Conservation (phyloP, 2,329 filamentous ascomycete genomes). For the Pseudovirgaria hyperparasitica region DNA sequence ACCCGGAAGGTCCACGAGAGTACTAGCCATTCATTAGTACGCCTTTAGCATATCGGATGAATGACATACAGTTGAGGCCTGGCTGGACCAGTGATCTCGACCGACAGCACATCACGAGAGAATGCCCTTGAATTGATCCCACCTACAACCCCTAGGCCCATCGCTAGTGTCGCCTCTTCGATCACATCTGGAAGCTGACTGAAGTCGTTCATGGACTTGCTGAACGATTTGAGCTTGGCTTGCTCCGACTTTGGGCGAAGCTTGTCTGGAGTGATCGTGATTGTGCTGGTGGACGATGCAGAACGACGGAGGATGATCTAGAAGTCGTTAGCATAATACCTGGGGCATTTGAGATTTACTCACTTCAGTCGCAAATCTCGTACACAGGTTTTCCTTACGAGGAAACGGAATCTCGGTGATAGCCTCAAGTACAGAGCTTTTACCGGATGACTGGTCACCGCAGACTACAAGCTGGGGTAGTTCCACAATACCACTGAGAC, state of each 20-base stretch:
- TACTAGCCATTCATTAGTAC: slow-evolving; percentile 26
- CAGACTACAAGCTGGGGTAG: slow-evolving; percentile 35
- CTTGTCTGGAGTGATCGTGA: slow-evolving; percentile 25
- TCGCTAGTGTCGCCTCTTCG: slow-evolving; percentile 35
- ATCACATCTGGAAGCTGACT: slow-evolving; percentile 37
- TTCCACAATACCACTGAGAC: slow-evolving; percentile 23
- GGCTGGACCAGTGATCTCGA: slow-evolving; percentile 30
- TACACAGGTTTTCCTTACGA: slow-evolving; percentile 42
- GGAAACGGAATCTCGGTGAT: slow-evolving; percentile 50
- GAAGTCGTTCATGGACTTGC: slow-evolving; percentile 22
- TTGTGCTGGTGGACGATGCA: slow-evolving; percentile 11
- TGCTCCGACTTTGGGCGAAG: slow-evolving; percentile 14
- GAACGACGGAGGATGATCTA: slow-evolving; percentile 30
- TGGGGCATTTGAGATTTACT: no score
- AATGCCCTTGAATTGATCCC: slow-evolving; percentile 19
- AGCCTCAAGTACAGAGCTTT: slow-evolving; percentile 53
- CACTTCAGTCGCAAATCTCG: slow-evolving; percentile 41
- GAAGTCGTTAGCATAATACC: no score
- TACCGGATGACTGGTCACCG: slow-evolving; percentile 48
- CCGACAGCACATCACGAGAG: slow-evolving; percentile 26
- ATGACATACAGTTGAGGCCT: slow-evolving; percentile 15
- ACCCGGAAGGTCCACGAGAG: slow-evolving; percentile 34
- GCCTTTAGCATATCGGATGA: slow-evolving; percentile 4
- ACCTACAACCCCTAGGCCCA: slow-evolving; percentile 29
- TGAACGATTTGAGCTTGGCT: slow-evolving; percentile 23